Conservation (phyloP, 139 green algal species). For the Penium margaritaceum region DNA sequence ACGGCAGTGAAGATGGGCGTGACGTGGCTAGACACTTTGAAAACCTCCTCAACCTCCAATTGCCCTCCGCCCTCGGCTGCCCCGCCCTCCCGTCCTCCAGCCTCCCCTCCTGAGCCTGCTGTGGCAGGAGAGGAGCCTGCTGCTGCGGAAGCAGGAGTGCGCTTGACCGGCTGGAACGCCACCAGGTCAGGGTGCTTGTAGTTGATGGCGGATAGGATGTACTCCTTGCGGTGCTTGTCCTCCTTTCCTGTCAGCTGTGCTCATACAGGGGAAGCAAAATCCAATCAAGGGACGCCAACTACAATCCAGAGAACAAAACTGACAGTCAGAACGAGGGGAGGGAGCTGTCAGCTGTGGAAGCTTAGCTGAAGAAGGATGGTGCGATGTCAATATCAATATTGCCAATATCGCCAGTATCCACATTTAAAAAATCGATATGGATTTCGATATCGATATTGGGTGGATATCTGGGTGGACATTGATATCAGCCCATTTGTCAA, state of each 20-base stretch:
- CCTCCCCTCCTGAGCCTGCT: conserved; percentile 7
- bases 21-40: conserved; percentile 21
- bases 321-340: no score
- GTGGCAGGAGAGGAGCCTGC: background rate
- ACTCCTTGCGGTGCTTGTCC: conserved; percentile 46
- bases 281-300: no score
- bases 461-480: no score
- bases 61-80: background rate
- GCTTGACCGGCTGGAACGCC: conserved; percentile 16
- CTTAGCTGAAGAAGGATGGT: no score
- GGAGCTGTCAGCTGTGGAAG: no score
- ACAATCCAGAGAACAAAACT: no score
- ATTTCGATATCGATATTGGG: no score
- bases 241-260: conserved; percentile 33
- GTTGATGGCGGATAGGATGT: conserved; percentile 25
- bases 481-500: no score
- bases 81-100: conserved; percentile 23
- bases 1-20: conserved; percentile 30
- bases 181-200: conserved; percentile 22
- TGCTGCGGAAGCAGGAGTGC: background rate
- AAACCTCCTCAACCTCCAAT: conserved; percentile 40
- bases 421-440: no score
- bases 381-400: no score
- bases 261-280: no score
- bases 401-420: no score